A percentile compares a stretch with the other conserved stretches of the same genome.
Conservation (phyloP, 2,329 filamentous ascomycete species). For the Ilyonectria mors-panacis region DNA sequence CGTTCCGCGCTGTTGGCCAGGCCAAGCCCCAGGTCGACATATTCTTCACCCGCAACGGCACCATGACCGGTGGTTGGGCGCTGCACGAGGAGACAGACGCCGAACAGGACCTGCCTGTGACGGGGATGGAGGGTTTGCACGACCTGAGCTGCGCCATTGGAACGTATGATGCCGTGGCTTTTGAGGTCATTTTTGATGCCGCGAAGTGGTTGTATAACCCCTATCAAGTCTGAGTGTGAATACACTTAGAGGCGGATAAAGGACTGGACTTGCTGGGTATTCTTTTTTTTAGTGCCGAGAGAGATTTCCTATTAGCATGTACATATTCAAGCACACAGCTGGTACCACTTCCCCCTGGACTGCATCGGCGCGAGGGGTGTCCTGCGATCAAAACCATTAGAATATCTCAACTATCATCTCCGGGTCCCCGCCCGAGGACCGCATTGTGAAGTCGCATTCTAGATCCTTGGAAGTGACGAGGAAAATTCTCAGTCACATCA, state of each 20-base stretch:
- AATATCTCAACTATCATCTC: not conserved
- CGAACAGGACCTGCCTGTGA: slow-evolving; percentile 72
- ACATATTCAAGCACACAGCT: not conserved
- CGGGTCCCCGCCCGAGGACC: no score
- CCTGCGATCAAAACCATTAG: not conserved
- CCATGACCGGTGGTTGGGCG: slow-evolving; percentile 74
- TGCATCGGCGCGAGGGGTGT: no score
- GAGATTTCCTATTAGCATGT: not conserved
- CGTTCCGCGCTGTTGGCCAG: slow-evolving; percentile 60
- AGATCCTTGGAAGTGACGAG: no score
- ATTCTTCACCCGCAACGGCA: slow-evolving; percentile 81
- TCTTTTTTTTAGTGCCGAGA: not conserved
- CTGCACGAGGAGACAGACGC: slow-evolving; percentile 81
- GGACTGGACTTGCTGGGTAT: not conserved
- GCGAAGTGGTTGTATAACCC: slow-evolving; percentile 69
- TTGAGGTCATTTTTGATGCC: slow-evolving; percentile 76
- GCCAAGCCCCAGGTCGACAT: slow-evolving; percentile 53
- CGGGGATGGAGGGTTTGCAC: slow-evolving; percentile 78
- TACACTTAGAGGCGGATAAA: not conserved
- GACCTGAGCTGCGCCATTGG: slow-evolving; percentile 82
- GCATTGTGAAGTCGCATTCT: not conserved
- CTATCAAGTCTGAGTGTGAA: slow-evolving; percentile 34
- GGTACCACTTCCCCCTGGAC: not conserved
- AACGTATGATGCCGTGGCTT: slow-evolving; percentile 76
- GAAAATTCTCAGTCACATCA: no score